Evolutionary conservation across 768 basidiomycete genomes (phyloP).

Genomic region (Phanerochaete carnosa): DNA sequence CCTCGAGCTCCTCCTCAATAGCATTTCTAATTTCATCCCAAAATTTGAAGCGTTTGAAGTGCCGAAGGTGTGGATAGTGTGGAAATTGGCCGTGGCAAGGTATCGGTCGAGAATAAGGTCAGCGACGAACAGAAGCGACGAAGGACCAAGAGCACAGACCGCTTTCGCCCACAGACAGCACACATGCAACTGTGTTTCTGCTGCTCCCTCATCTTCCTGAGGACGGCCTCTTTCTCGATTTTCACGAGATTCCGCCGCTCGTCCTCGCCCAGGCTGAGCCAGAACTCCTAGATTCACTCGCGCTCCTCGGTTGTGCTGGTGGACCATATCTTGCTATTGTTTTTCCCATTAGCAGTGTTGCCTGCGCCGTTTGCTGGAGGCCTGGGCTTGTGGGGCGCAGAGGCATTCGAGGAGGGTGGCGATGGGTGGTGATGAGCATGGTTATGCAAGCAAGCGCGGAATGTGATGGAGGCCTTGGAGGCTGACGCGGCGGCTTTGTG

Average conservation of each 20-base stretch:
- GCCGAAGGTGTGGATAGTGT: neutral
- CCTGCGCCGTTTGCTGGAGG: constrained; percentile 30
- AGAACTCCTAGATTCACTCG: constrained; percentile 97
- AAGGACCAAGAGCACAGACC: constrained; percentile 53
- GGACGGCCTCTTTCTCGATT: constrained; percentile 96
- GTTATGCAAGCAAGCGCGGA: constrained; percentile 47
- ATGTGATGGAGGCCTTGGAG: constrained; percentile 54
- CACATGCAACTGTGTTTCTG: constrained; percentile 95
- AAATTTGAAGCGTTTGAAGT: neutral
- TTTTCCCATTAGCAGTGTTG: constrained; percentile 38
- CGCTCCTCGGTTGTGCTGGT: constrained; percentile 90
- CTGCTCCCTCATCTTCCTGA: constrained; percentile 99
- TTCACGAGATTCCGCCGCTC: constrained; percentile 91
- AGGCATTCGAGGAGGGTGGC: constrained; percentile 41
- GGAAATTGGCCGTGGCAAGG: neutral
- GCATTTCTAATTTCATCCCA: constrained; percentile 61
- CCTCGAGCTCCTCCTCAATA: constrained; percentile 99
- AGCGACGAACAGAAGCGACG: constrained; percentile 22
- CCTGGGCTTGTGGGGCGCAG: constrained; percentile 34
- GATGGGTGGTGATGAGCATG: constrained; percentile 57
- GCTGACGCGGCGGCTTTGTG: constrained; percentile 35
- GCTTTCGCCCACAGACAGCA: constrained; percentile 95
- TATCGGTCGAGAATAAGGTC: neutral
- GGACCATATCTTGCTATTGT: constrained; percentile 90
- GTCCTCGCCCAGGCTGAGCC: constrained; percentile 89